Percentiles rank a stretch among this genome's conserved stretches.
Conservation (phyloP, 163 green algal species). For the Coccomyxa subellipsoidea region DNA sequence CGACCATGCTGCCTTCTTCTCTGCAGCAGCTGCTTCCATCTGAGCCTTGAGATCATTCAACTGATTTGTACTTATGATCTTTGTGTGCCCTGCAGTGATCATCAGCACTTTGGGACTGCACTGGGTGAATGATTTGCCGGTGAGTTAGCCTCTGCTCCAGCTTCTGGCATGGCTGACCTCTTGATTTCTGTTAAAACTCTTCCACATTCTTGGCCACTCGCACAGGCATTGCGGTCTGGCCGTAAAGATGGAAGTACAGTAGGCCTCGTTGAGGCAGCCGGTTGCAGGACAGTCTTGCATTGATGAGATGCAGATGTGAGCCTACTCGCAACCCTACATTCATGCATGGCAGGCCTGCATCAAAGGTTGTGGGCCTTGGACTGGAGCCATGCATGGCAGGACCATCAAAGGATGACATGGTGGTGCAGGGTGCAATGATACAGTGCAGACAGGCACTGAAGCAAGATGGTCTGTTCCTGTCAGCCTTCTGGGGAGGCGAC, state of each 20-base stretch:
- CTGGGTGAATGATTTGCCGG: slow-evolving; percentile 85
- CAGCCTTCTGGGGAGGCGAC: slow-evolving; percentile 77
- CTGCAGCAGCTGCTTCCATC: not conserved
- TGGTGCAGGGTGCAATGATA: slow-evolving; percentile 64
- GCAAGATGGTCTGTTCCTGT: slow-evolving; percentile 86
- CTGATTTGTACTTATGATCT: no score
- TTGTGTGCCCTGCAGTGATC: slow-evolving; percentile 56
- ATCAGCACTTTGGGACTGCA: slow-evolving; percentile 81
- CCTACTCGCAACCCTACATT: not conserved
- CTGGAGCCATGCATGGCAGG: not conserved
- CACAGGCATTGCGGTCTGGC: not conserved
- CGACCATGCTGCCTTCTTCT: not conserved
- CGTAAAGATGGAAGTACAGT: slow-evolving; percentile 13
- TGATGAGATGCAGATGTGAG: not conserved
- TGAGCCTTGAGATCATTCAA: not conserved
- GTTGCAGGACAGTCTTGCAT: slow-evolving; percentile 1
- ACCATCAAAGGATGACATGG: not conserved
- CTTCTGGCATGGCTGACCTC: not conserved
- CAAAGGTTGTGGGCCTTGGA: not conserved
- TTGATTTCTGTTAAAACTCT: not conserved
- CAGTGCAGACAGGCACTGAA: slow-evolving; percentile 69
- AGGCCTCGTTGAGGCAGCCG: not conserved
- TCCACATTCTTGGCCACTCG: not conserved
- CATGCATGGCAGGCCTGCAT: not conserved
- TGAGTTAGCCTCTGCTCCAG: slow-evolving; percentile 38